These are phyloP conservation scores for Citrus inodora DNA, from an alignment of 345 rosid genomes.

Conservation along the genomic window DNA sequence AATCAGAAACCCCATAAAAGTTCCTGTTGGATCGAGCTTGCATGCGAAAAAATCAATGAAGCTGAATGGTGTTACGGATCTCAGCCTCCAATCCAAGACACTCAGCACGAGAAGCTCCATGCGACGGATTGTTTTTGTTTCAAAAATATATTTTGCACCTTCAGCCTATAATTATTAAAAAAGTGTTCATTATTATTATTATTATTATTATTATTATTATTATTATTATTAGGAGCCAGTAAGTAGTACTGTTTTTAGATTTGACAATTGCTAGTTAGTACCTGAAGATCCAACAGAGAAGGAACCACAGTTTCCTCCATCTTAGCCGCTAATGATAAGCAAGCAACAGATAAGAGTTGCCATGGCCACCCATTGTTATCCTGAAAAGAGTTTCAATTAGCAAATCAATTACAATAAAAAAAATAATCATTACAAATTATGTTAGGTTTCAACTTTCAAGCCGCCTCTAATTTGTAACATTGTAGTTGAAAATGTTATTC, in stretches of 20 bases:
- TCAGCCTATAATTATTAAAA: slow-evolving; percentile 41
- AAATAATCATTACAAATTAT: background rate
- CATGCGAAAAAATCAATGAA: slow-evolving; percentile 84
- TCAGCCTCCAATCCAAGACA: slow-evolving; percentile 88
- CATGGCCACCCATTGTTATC: slow-evolving; percentile 74
- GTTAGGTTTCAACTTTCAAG: slow-evolving; percentile 17
- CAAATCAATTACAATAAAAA: background rate
- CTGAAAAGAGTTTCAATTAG: slow-evolving; percentile 28
- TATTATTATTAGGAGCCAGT: background rate
- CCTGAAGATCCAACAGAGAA: slow-evolving; percentile 84
- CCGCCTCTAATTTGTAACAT: background rate
- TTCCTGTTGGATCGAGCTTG: slow-evolving; percentile 74
- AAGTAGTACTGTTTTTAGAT: background rate
- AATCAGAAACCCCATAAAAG: slow-evolving; percentile 50
- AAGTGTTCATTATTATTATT: too few relatives aligned
- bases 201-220: too few relatives aligned
- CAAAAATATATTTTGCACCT: slow-evolving; percentile 71
- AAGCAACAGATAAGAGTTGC: slow-evolving; percentile 88
- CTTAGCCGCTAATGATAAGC: slow-evolving; percentile 95
- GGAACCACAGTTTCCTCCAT: slow-evolving; percentile 99
- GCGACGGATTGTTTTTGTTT: slow-evolving; percentile 75
- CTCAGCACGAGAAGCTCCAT: slow-evolving; percentile 90
- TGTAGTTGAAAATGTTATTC: background rate
- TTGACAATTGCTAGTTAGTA: slow-evolving; percentile 8
- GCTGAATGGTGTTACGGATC: slow-evolving; percentile 86